phyloP scores from a whole-genome alignment of 2,329 filamentous ascomycete species.

The Erysiphe pulchra region DNA sequence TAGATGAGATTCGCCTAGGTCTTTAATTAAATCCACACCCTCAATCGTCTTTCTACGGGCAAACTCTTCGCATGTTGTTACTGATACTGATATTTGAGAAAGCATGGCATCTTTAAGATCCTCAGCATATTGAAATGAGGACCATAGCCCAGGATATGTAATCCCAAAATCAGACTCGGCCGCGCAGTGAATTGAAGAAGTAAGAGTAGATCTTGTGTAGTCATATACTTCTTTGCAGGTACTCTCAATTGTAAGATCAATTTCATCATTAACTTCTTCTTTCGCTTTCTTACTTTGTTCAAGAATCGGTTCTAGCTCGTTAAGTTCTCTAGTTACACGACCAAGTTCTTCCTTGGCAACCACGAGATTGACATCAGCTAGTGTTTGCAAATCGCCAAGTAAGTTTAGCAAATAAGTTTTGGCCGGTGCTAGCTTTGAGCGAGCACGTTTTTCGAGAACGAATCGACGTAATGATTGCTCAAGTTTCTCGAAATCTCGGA shows the following conservation, averaged over 20 bases:
- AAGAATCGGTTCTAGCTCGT: constrained; percentile 60
- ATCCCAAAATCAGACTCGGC: constrained; percentile 60
- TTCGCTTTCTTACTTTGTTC: constrained; percentile 64
- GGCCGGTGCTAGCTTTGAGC: constrained; percentile 84
- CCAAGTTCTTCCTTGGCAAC: constrained; percentile 68
- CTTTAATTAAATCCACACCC: constrained; percentile 70
- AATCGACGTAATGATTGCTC: constrained; percentile 78
- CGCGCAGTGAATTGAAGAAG: constrained; percentile 47
- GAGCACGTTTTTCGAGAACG: constrained; percentile 81
- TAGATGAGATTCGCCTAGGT: constrained; percentile 66
- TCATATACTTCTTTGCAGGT: constrained; percentile 71
- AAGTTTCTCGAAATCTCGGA: constrained; percentile 69
- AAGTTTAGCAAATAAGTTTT: constrained; percentile 91
- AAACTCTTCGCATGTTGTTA: constrained; percentile 58
- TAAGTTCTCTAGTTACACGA: constrained; percentile 54
- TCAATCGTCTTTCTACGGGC: constrained; percentile 53
- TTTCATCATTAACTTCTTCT: constrained; percentile 51
- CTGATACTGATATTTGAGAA: constrained; percentile 56
- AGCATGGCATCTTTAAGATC: constrained; percentile 83
- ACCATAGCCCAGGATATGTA: constrained; percentile 62
- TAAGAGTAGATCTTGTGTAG: constrained; percentile 51
- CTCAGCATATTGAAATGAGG: constrained; percentile 77
- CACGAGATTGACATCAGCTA: constrained; percentile 70
- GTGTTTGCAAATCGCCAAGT: constrained; percentile 57
- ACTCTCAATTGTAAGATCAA: constrained; percentile 61